A percentile compares a stretch with the other conserved stretches of the same genome.
Conservation (phyloP, 2,329 filamentous ascomycete species). For the Thermomyces lanuginosus region DNA sequence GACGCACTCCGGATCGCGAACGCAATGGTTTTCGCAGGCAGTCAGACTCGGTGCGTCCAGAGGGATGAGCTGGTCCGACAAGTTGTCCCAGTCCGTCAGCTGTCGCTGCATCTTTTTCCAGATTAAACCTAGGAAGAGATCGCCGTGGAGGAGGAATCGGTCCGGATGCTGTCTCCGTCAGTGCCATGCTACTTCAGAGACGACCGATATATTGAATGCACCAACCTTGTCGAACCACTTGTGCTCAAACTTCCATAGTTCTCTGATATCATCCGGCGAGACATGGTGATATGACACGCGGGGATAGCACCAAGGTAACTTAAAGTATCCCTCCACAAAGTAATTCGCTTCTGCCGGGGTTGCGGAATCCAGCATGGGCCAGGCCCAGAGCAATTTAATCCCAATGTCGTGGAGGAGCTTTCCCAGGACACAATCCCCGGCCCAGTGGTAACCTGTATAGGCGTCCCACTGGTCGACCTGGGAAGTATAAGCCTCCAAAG, state of each 20-base stretch:
- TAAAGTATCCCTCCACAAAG: conserved; percentile 22
- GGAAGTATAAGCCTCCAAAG: conserved; percentile 26
- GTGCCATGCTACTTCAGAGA: no score
- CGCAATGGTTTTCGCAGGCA: conserved; percentile 16
- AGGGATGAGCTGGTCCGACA: conserved; percentile 15
- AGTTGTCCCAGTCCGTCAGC: conserved; percentile 19
- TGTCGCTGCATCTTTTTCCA: conserved; percentile 15
- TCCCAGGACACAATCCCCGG: conserved; percentile 35
- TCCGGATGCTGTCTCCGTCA: conserved; percentile 12
- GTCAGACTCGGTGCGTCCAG: conserved; percentile 12
- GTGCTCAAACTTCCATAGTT: conserved; percentile 31
- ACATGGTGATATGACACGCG: conserved; percentile 35
- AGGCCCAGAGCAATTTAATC: conserved; percentile 29
- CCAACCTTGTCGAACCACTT: conserved; percentile 46
- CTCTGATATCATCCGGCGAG: conserved; percentile 23
- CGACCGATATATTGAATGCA: no score
- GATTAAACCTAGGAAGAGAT: conserved; percentile 21
- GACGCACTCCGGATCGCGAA: conserved; percentile 11
- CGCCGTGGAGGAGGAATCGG: conserved; percentile 17
- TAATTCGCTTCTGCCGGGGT: conserved; percentile 28
- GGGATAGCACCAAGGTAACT: conserved; percentile 34
- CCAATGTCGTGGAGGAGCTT: conserved; percentile 31
- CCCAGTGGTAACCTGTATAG: conserved; percentile 31
- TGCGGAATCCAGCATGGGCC: conserved; percentile 31
- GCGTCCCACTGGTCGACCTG: conserved; percentile 29